Percentiles rank a stretch among this genome's conserved stretches.
Evolutionary conservation across 148 eudicot genomes (phyloP).

Genomic region (Heliamphora exappendiculata): DNA sequence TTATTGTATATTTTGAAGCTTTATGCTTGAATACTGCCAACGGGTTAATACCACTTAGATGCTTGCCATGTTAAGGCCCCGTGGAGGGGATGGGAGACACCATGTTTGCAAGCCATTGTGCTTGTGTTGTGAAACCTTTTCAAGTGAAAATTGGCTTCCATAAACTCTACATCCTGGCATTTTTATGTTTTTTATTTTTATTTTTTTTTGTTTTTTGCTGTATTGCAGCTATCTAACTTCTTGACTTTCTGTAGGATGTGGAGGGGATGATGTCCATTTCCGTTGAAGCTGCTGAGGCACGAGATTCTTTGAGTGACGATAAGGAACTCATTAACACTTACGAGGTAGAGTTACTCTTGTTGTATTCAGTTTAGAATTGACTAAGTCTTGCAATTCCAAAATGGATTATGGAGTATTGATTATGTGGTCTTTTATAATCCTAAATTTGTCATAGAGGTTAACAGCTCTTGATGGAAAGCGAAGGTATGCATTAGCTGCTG

Average conservation of each 20-base stretch:
- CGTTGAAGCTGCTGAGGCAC: constrained; percentile 92
- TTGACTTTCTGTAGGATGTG: constrained; percentile 58
- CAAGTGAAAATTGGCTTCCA: background rate
- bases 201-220: background rate
- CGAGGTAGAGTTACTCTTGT: constrained; percentile 46
- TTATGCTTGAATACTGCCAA: background rate
- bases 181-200: background rate
- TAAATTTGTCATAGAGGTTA: constrained; percentile 51
- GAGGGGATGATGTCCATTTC: constrained; percentile 99
- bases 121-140: background rate
- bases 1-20: background rate
- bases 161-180: background rate
- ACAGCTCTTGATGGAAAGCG: constrained; percentile 97
- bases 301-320: constrained; percentile 85
- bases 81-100: background rate
- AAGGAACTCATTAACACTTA: constrained; percentile 93
- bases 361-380: background rate
- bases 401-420: background rate
- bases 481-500: constrained; percentile 96
- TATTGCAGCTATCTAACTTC: background rate
- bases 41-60: background rate
- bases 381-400: background rate
- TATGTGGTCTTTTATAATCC: constrained; percentile 7
- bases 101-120: background rate
- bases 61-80: background rate